Base-by-base conservation (phyloP, 2,329 filamentous ascomycete species). In the Alternaria sp. region DNA sequence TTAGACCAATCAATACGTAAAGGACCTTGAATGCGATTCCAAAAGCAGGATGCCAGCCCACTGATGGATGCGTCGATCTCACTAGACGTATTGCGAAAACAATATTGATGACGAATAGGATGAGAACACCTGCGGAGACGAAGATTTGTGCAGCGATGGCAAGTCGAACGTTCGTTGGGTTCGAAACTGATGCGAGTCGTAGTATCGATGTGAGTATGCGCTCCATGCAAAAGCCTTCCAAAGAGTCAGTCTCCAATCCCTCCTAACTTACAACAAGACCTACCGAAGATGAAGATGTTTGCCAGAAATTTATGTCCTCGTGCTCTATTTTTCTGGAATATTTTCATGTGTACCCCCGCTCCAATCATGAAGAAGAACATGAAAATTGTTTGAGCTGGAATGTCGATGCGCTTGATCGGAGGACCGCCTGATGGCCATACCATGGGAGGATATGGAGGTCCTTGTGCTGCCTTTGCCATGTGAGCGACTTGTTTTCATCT, bases 31-130 rank as follows among this genome's bases (percentile, higher is more conserved):
- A 90, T 26, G 78, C 57, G 20, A 81, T 64, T 2, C 81, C 82
- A 24, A 87, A 81, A 2, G 78, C 68, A 24, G 79, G 82, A 63
- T 86, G 84, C 91, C 92, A 94, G 59, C 91, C 92, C 32, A 92
- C 74, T 2, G 76, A 73, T 0, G 92, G 91, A 71, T 94, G 91
- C 46, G 87, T 86, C 5, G 90, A 90, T 54, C 93, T 86, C 18
- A 95, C 78, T 26, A 96, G 84, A 46, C 93, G 88, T 78, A 93
- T 91, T 0, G 89, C 80, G 73, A 94, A 91, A 70, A 95, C 80
- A 42, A 96, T 79, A 79, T 96, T 95, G 78, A 93, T 81, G 69
- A 94, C 80, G 77, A 91, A 94, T 26, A 96, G 81, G 7, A 96
- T 78, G 34, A 96, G 75, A 16, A 93, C 88, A 42, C 92, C 92